Evolutionary conservation across 257 asterid species (phyloP).

Genomic region (Dorcoceras hygrometricum): DNA sequence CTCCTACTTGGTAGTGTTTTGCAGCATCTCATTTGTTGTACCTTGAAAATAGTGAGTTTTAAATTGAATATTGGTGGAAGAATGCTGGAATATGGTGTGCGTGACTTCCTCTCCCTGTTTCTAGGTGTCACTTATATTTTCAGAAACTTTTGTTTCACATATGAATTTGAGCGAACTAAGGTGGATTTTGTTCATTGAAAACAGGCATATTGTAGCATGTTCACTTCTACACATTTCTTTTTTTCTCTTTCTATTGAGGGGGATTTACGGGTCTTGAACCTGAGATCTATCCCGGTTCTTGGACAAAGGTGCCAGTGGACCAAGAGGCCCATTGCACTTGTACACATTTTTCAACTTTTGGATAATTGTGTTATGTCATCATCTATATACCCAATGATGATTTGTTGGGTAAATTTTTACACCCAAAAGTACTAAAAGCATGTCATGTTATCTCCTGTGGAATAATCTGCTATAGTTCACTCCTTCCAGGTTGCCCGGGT

Average conservation of each 20-base stretch:
- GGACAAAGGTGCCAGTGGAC: not conserved
- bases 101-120: not conserved
- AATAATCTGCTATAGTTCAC: constrained; percentile 29
- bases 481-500: constrained; percentile 89
- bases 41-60: not conserved
- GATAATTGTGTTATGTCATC: not conserved
- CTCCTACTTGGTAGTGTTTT: not conserved
- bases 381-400: not conserved
- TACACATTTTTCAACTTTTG: not conserved
- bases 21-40: not conserved
- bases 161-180: not conserved
- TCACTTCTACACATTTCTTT: not conserved
- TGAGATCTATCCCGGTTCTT: not conserved
- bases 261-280: not conserved
- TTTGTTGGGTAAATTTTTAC: not conserved
- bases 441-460: constrained; percentile 18
- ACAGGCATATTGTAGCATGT: not conserved
- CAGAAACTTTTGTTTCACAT: not conserved
- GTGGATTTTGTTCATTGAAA: not conserved
- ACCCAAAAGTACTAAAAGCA: not conserved
- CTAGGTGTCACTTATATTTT: not conserved
- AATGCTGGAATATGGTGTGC: not conserved
- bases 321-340: not conserved
- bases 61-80: not conserved
- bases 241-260: not conserved